Evolutionary conservation across 345 rosid genomes (phyloP), one percentile per base, ranked within the genome.

Genomic region (Boechera divaricarpa): DNA sequence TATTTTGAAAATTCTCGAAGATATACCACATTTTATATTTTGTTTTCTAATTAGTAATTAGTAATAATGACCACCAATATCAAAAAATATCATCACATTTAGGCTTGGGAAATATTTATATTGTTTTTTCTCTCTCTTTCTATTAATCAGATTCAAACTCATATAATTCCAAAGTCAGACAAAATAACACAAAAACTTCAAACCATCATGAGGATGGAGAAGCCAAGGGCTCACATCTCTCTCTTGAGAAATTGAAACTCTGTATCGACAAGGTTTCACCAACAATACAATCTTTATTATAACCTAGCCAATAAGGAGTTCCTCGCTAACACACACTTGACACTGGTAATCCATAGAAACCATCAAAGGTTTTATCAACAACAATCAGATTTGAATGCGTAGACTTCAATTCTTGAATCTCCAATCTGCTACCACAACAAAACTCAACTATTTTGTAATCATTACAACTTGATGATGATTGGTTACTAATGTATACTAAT

Each of bases 361-460:
- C 18, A 45, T 15, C 2, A 15, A 45, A 47, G 7, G 9, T 16
- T 18, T 48, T 16, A n/a, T 16, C n/a, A 48, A 16, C n/a, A 16
- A 16, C 21, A 48, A 48, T 48, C 24, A 16, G 24, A 48, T 48
- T n/a, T 47, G 51, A 47, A 47, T 5, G 51, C 6, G 3, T 47
- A 47, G 7, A 15, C 51, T 47, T 47, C 51, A 47, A n/a, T 12
- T 8, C 9, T 8, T 36, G 41, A 36, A 36, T 36, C 2, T 36
- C 41, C 44, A 29, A 29, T 29, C 32, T 29, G 32, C 32, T 29
- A 24, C 57, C 59, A 36, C 7, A 72, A 15, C 38, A 4, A 33
- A 47, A 35, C 67, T 60, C 36, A 24, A 72, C 59, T 6, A 72
- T 36, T 29, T 13, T 57, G 55, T 33, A 61, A 72, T 59, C 6